Evolutionary conservation across 768 basidiomycete species (phyloP).

Genomic region (Rhizopogon vesiculosus): DNA sequence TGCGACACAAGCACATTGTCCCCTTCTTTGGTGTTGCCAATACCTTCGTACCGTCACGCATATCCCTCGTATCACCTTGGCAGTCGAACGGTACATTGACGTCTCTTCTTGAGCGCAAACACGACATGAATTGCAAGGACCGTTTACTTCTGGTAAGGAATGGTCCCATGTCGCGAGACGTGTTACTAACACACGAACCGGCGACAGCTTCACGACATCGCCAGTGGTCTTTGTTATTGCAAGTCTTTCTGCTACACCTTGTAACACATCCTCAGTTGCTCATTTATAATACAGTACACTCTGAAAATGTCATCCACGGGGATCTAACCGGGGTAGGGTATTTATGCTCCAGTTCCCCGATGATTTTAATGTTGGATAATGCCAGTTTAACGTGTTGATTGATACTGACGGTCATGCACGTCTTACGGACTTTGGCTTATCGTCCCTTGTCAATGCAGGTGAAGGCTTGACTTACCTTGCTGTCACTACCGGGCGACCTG

Average conservation of each 20-base stretch:
- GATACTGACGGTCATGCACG: not conserved
- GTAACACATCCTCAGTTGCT: not conserved
- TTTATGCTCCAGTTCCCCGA: not conserved
- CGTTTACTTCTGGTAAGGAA: slow-evolving; percentile 8
- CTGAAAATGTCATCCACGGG: not conserved
- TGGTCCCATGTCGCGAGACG: not conserved
- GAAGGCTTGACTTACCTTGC: not conserved
- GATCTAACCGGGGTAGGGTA: not conserved
- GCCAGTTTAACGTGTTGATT: slow-evolving; percentile 2
- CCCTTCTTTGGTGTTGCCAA: too few relatives aligned
- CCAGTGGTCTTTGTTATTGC: not conserved
- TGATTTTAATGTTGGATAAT: not conserved
- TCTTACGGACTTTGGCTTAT: not conserved
- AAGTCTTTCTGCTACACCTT: not conserved
- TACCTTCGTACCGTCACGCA: too few relatives aligned
- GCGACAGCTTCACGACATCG: not conserved
- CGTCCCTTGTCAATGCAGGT: not conserved
- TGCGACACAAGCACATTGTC: too few relatives aligned
- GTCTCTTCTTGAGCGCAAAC: slow-evolving; percentile 5
- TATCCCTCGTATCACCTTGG: slow-evolving; percentile 19
- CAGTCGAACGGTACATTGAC: slow-evolving; percentile 16
- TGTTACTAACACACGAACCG: not conserved
- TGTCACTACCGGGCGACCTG: not conserved
- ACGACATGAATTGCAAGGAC: not conserved
- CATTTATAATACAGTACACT: not conserved